Evolutionary conservation across 2,329 filamentous ascomycete genomes (phyloP), one percentile per base, ranked within the genome.

Genomic region (Corinectria fuckeliana): DNA sequence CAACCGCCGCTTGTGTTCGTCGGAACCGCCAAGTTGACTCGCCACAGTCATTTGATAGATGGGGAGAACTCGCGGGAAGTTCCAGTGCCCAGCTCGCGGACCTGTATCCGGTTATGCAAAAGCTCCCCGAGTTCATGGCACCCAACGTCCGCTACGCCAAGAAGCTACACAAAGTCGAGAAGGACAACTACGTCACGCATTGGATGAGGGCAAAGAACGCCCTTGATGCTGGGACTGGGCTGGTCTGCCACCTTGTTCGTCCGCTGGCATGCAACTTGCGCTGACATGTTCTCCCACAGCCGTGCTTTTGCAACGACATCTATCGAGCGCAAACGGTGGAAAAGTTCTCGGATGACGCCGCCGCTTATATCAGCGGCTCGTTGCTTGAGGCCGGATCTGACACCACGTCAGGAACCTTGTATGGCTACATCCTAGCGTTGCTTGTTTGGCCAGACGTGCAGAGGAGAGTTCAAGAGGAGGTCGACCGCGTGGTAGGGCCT

Each of bases 391-490:
- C 75, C 8, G 74, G 69, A 0, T 68, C 76, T 8, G 75, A 77
- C 42, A 74, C 72, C 0, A 68, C 71, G 0, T 67, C 73, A 0
- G 64, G 68, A 3, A 67, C 71, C 3, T 49, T 77, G 6, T 62
- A 69, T 20, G 76, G 71, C 62, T 70, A 76, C 18, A 70, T 81
- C 2, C 73, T 81, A 14, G 83, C 82, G 6, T 82, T 85, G 79
- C 65, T 76, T 1, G 66, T 80, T 0, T 75, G 77, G 25, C 74
- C 74, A 2, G 75, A 75, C 2, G 77, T 82, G 0, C 80, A 82
- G 59, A 76, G 63, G 55, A 72, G 67, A 23, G 79, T 75, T 0
- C 78, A 79, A 26, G 61, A 67, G 0, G 77, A 81, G 48, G 72
- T 85, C 14, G 81, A 84, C 52, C 60, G 69, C 0, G 74, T 83